A percentile compares a stretch with the other conserved stretches of the same genome.
Evolutionary conservation across 345 rosid genomes (phyloP).

Genomic region (Populus deltoides): DNA sequence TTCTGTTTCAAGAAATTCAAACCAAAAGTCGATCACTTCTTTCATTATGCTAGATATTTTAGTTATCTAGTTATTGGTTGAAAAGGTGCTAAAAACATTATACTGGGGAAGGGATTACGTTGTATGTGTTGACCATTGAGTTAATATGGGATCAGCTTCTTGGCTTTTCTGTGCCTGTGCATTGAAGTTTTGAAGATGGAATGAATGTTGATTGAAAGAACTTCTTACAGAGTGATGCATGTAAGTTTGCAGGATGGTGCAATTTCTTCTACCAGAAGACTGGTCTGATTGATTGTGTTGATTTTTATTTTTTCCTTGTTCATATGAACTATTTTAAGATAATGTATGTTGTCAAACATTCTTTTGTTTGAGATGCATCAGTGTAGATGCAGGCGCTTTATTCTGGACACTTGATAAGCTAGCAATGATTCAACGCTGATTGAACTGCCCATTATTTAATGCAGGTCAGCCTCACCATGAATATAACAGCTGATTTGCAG

Average conservation of each 20-base stretch:
- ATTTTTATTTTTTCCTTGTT: background rate
- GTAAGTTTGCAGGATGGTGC: background rate
- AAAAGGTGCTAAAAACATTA: background rate
- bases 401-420: background rate
- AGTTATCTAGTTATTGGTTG: background rate
- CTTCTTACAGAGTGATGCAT: background rate
- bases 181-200: background rate
- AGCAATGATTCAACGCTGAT: background rate
- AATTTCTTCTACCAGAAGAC: background rate
- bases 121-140: background rate
- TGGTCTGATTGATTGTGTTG: background rate
- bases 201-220: background rate
- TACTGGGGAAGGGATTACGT: background rate
- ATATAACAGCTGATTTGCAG: constrained; percentile 80
- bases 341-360: background rate
- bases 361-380: background rate
- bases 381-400: background rate
- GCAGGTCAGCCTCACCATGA: constrained; percentile 87
- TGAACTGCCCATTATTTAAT: constrained; percentile 11
- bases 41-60: background rate
- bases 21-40: background rate
- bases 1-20: background rate
- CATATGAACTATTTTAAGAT: background rate
- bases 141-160: background rate
- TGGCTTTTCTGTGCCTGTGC: background rate